phyloP scores from a whole-genome alignment of 1,139 yeast species.

The Blastobotrys elegans region DNA sequence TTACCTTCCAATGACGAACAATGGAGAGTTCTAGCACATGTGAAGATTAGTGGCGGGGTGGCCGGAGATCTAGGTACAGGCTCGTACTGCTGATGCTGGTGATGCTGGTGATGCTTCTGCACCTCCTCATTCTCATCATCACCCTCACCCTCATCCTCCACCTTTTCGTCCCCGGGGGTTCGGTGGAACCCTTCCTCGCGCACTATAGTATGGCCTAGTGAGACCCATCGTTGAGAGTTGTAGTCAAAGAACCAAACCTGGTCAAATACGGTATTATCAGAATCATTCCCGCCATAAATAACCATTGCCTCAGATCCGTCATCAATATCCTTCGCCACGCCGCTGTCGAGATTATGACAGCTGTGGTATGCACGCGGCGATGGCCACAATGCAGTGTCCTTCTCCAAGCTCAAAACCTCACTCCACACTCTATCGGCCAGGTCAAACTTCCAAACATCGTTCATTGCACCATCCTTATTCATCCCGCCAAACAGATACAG shows the following conservation, averaged over 20 bases:
- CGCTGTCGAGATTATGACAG: slow-evolving; percentile 18
- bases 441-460: slow-evolving; percentile 25
- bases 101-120: not conserved
- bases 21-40: slow-evolving; percentile 21
- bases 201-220: slow-evolving; percentile 6
- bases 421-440: slow-evolving; percentile 16
- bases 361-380: slow-evolving; percentile 22
- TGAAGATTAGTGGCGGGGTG: slow-evolving; percentile 7
- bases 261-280: slow-evolving; percentile 18
- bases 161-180: not conserved
- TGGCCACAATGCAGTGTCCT: slow-evolving; percentile 25
- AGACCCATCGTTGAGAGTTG: slow-evolving; percentile 18
- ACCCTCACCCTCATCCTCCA: no score
- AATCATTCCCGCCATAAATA: slow-evolving; percentile 23
- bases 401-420: slow-evolving; percentile 22
- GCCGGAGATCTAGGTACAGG: slow-evolving; percentile 8
- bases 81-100: not conserved
- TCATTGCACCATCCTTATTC: slow-evolving; percentile 16
- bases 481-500: slow-evolving; percentile 27
- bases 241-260: slow-evolving; percentile 24
- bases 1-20: slow-evolving; percentile 20
- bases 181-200: not conserved
- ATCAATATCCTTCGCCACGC: slow-evolving; percentile 4
- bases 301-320: slow-evolving; percentile 18
- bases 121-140: no score